Base-by-base conservation (phyloP, 805 yeast species). In the Middelhovenomyces tepae region DNA sequence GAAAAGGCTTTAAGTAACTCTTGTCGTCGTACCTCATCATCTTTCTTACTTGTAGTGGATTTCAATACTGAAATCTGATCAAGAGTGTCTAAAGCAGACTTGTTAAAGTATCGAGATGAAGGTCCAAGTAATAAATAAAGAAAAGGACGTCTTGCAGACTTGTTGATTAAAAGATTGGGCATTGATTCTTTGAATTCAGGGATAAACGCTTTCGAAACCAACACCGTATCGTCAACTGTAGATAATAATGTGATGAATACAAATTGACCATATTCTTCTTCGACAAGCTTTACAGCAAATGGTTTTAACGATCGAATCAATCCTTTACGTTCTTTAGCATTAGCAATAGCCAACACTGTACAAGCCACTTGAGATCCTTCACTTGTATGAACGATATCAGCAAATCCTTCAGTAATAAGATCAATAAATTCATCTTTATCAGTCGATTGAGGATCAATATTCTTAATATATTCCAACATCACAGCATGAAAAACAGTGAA, bases 401-500 rank as follows among this genome's bases (percentile, higher is more conserved):
- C 94, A 55, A 85, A 69, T 55, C 86, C 95, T 51, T 87, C 96
- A 34, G 75, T 71, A 41, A 89, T 63, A 27, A 85, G 62, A 40
- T 86, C 95, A 45, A 86, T 73, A 50, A 89, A 77, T 35, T 83
- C 94, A 46, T 80, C 69, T 37, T 77, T 71, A 56, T 84, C 89
- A 3, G 47, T 37, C 9, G 38, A 23, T 26, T 70, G 67, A 28
- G 69, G 74, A 40, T 74, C 74, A 42, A 85, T 74, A 39, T 85
- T 78, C 41, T 76, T 71, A 30, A 75, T 71, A 50, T 81, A 85
- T 56, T 89, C 95, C 53, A 70, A 78, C 95, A 89, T 85, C 32
- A 94, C 95, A 23, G 95, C 94, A 57, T 89, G 97, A 54, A 89
- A 71, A 44, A 89, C 80, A 56, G 86, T 94, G 69, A 89, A 89